A percentile compares a stretch with the other conserved stretches of the same genome.
Evolutionary conservation across 164 flowering plant species (phyloP).

Genomic region (Pachysandra terminalis): DNA sequence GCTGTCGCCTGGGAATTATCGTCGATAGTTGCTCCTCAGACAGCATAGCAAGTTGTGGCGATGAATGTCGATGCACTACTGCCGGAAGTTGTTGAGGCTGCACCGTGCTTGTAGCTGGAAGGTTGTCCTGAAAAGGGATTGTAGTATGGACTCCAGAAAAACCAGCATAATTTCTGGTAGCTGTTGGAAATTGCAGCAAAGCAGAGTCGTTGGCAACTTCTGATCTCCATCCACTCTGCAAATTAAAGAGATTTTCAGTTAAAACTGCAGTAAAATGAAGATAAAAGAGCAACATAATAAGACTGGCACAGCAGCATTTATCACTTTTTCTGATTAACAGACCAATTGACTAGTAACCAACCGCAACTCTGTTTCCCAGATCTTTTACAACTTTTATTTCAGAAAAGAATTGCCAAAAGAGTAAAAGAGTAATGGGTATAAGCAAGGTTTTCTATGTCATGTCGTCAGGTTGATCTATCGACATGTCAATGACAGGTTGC

Average conservation of each 20-base stretch:
- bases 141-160: conserved; percentile 3
- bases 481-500: too few species aligned
- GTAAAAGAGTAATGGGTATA: too few species aligned
- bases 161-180: conserved; percentile 8
- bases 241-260: background rate
- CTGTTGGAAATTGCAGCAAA: conserved; percentile 26
- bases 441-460: too few species aligned
- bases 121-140: conserved; percentile 4
- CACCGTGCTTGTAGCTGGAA: conserved; percentile 7
- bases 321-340: too few species aligned
- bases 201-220: conserved; percentile 38
- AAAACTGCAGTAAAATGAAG: background rate
- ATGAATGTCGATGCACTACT: conserved; percentile 9
- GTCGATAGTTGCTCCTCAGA: conserved; percentile 14
- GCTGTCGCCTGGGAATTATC: conserved; percentile 6
- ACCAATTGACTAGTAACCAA: too few species aligned
- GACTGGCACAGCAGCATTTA: too few species aligned
- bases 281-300: too few species aligned
- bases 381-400: too few species aligned
- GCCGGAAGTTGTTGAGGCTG: conserved; percentile 19
- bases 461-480: too few species aligned
- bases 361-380: too few species aligned
- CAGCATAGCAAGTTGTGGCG: background rate
- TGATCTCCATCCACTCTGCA: conserved; percentile 65
- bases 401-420: too few species aligned